Percentiles rank a stretch among this genome's conserved stretches.
These are phyloP conservation scores for Apium graveolens DNA, from an alignment of 129 eudicot genomes.

Conservation along the genomic window DNA sequence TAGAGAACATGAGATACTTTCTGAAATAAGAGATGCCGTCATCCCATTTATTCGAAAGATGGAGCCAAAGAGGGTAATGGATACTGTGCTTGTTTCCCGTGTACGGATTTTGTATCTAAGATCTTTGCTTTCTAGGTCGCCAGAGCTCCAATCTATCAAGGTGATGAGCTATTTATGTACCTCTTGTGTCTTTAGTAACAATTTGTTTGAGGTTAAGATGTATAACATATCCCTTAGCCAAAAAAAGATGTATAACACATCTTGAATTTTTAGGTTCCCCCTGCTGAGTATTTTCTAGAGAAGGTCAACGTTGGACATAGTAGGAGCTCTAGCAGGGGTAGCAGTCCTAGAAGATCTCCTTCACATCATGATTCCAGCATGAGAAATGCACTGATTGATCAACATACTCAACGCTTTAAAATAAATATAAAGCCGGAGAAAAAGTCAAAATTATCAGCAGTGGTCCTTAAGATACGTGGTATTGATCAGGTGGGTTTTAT, in stretches of 20 bases:
- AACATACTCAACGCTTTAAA: conserved; percentile 61
- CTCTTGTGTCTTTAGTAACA: neutral
- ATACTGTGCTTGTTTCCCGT: conserved; percentile 98
- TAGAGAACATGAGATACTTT: conserved; percentile 98
- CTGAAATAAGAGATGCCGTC: conserved; percentile 97
- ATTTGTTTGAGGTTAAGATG: neutral
- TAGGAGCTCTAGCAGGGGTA: conserved; percentile 92
- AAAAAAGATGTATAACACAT: neutral
- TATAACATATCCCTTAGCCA: conserved; percentile 1
- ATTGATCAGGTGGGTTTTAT: conserved; percentile 70
- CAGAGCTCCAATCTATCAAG: conserved; percentile 92
- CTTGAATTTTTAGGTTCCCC: conserved; percentile 52
- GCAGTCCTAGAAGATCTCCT: conserved; percentile 96
- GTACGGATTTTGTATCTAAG: conserved; percentile 92
- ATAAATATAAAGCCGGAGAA: conserved; percentile 88
- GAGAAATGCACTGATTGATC: conserved; percentile 56
- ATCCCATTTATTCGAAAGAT: conserved; percentile 84
- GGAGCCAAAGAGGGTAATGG: conserved; percentile 99
- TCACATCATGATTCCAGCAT: conserved; percentile 53
- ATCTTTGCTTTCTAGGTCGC: conserved; percentile 89
- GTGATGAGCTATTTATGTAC: conserved; percentile 21
- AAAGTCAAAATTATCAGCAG: conserved; percentile 89
- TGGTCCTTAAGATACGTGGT: conserved; percentile 93
- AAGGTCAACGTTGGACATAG: conserved; percentile 68
- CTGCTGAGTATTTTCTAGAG: conserved; percentile 84